phyloP scores from a whole-genome alignment of 768 basidiomycete genomes.

The Macrocybe gigantea region DNA sequence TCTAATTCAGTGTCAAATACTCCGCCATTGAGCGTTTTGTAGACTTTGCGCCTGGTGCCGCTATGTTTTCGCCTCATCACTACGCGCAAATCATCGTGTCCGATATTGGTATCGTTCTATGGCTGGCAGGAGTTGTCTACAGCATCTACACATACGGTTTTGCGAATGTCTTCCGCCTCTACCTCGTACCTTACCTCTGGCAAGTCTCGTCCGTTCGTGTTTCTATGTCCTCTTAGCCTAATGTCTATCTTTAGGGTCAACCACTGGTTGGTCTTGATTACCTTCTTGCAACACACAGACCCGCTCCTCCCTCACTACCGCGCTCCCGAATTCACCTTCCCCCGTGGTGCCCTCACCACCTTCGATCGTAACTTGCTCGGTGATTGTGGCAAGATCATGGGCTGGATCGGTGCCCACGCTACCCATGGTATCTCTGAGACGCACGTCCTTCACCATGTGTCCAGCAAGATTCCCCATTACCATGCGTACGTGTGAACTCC shows the following conservation, averaged over 20 bases:
- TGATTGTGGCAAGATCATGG: constrained; percentile 73
- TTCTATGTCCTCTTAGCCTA: constrained; percentile 1
- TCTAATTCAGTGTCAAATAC: not conserved
- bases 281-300: constrained; percentile 98
- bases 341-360: constrained; percentile 89
- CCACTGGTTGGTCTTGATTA: constrained; percentile 95
- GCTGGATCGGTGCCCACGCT: constrained; percentile 77
- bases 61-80: constrained; percentile 86
- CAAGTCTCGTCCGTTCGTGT: constrained; percentile 12
- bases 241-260: constrained; percentile 48
- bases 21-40: not conserved
- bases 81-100: constrained; percentile 71
- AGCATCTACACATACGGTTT: constrained; percentile 63
- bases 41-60: constrained; percentile 74
- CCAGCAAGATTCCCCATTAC: constrained; percentile 96
- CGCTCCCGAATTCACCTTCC: constrained; percentile 83
- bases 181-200: constrained; percentile 89
- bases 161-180: constrained; percentile 67
- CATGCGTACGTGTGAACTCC: constrained; percentile 46
- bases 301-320: constrained; percentile 93
- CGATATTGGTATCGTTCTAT: constrained; percentile 74
- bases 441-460: constrained; percentile 88
- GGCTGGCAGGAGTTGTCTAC: constrained; percentile 53
- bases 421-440: constrained; percentile 95
- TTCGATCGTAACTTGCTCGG: constrained; percentile 81